These are phyloP conservation scores for Escovopsis sp. DNA, from an alignment of 2,329 filamentous ascomycete species.

Conservation along the genomic window DNA sequence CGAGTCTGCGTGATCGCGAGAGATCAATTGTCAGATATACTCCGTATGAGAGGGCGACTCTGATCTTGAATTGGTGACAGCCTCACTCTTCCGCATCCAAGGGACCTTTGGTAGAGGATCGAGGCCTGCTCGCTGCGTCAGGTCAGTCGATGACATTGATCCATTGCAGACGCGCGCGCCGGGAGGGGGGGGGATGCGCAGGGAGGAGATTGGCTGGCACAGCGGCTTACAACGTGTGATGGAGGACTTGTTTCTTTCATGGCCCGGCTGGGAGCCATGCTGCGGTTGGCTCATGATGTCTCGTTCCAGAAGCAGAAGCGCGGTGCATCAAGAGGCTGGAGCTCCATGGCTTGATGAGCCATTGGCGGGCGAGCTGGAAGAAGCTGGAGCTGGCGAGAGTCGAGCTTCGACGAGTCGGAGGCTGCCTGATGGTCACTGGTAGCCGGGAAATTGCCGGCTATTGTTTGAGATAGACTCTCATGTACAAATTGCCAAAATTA, in stretches of 20 bases:
- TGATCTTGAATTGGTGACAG: too few species aligned
- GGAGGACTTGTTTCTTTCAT: neutral
- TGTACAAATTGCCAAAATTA: too few species aligned
- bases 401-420: conserved; percentile 8
- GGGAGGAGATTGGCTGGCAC: neutral
- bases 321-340: too few species aligned
- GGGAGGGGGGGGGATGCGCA: neutral
- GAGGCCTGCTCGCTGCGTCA: neutral
- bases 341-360: too few species aligned
- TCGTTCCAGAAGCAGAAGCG: neutral
- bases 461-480: neutral
- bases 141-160: neutral
- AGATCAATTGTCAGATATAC: neutral
- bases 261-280: neutral
- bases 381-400: conserved; percentile 12
- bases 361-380: conserved; percentile 10
- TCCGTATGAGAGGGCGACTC: neutral
- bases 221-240: neutral
- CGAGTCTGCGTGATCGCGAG: neutral
- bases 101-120: neutral
- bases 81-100: neutral
- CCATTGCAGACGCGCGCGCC: neutral
- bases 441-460: conserved; percentile 2
- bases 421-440: neutral
- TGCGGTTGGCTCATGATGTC: neutral